Percentiles rank a stretch among this genome's conserved stretches.
These are phyloP conservation scores for Xylaria sp. DNA, from an alignment of 2,329 filamentous ascomycete genomes.

Conservation along the genomic window DNA sequence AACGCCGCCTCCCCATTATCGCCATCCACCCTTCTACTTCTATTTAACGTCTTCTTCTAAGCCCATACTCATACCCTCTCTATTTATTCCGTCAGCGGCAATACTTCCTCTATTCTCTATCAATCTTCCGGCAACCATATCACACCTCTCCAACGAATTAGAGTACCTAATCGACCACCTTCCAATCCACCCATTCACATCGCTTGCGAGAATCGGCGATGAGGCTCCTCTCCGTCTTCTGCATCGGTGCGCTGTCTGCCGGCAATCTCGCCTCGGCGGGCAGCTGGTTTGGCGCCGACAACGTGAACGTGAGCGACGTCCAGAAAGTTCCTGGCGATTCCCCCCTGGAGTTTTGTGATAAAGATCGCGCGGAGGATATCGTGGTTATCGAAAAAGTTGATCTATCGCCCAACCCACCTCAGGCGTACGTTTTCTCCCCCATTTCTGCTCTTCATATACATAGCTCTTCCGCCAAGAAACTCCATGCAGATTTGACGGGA, in stretches of 20 bases:
- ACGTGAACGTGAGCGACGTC: constrained; percentile 55
- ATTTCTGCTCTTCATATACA: neutral
- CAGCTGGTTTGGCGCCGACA: constrained; percentile 55
- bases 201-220: constrained; percentile 23
- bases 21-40: neutral
- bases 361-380: constrained; percentile 70
- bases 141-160: neutral
- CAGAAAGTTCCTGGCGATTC: constrained; percentile 81
- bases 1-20: constrained; percentile 20
- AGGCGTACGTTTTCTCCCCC: constrained; percentile 66
- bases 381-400: constrained; percentile 81
- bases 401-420: constrained; percentile 82
- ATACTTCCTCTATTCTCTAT: neutral
- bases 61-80: neutral
- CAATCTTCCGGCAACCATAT: neutral
- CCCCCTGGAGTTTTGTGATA: constrained; percentile 77
- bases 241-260: constrained; percentile 51
- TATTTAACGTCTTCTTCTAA: neutral
- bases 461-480: neutral
- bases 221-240: constrained; percentile 51
- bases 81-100: neutral
- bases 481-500: neutral
- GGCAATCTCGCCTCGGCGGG: constrained; percentile 50
- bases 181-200: neutral
- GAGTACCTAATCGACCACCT: neutral